Evolutionary conservation across 2,329 filamentous ascomycete species (phyloP).

Genomic region (Ilyonectria robusta): DNA sequence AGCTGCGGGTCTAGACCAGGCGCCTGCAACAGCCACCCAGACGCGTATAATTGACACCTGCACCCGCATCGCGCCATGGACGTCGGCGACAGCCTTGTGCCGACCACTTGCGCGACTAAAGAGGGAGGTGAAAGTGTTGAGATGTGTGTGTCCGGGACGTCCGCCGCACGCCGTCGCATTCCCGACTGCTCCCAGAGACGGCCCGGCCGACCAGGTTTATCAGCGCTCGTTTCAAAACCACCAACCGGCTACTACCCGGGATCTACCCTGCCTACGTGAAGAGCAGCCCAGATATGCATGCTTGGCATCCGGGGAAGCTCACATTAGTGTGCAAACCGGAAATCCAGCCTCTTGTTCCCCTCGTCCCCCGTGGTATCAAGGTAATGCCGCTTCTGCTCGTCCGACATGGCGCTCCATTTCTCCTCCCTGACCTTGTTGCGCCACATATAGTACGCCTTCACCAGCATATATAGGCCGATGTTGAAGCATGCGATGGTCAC

Average conservation of each 20-base stretch:
- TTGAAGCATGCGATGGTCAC: slow-evolving; percentile 44
- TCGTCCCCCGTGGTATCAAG: slow-evolving; percentile 31
- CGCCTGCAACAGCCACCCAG: slow-evolving; percentile 20
- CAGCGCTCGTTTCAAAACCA: slow-evolving; percentile 11
- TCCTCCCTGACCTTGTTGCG: slow-evolving; percentile 48
- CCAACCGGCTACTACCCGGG: slow-evolving; percentile 26
- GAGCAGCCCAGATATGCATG: slow-evolving; percentile 3
- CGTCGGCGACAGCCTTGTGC: slow-evolving; percentile 12
- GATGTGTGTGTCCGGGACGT: neutral
- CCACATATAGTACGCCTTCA: slow-evolving; percentile 58
- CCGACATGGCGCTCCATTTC: slow-evolving; percentile 32
- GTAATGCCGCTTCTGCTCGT: slow-evolving; percentile 23
- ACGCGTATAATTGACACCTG: slow-evolving; percentile 23
- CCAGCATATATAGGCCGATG: slow-evolving; percentile 54
- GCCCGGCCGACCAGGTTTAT: slow-evolving; percentile 18
- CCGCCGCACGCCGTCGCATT: slow-evolving; percentile 4
- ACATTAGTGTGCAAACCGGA: slow-evolving; percentile 31
- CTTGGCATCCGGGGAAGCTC: slow-evolving; percentile 16
- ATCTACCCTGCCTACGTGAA: neutral
- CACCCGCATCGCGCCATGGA: slow-evolving; percentile 27
- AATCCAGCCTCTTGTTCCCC: slow-evolving; percentile 31
- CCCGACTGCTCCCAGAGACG: neutral
- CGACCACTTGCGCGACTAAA: slow-evolving; percentile 18
- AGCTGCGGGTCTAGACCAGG: slow-evolving; percentile 34
- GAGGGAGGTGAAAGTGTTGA: slow-evolving; percentile 26